phyloP scores from a whole-genome alignment of 495 filamentous ascomycete genomes.

The Talaromyces proteolyticus region DNA sequence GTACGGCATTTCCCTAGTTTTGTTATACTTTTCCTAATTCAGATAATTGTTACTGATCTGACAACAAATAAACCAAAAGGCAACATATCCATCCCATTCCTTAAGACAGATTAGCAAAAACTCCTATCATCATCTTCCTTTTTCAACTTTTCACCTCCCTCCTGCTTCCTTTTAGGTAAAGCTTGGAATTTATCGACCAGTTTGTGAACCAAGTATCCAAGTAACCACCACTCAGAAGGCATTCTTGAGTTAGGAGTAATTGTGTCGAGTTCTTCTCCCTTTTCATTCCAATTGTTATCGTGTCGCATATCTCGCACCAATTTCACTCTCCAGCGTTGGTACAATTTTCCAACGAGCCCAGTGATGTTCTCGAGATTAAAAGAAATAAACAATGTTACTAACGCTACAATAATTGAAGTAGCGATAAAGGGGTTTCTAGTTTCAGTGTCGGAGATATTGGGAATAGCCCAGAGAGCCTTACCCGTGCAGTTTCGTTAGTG shows the following conservation, averaged over 20 bases:
- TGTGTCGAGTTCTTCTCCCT: neutral
- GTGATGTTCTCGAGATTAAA: neutral
- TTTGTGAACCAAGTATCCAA: neutral
- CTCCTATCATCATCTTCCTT: too few relatives aligned
- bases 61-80: too few relatives aligned
- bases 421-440: constrained; percentile 2
- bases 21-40: too few relatives aligned
- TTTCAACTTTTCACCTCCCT: too few relatives aligned
- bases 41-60: too few relatives aligned
- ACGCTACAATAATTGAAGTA: constrained; percentile 10
- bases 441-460: constrained; percentile 1
- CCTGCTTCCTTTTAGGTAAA: too few relatives aligned
- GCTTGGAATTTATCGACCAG: neutral
- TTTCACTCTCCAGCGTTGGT: neutral
- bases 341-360: neutral
- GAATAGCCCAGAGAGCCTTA: constrained; percentile 13
- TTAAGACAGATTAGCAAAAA: too few relatives aligned
- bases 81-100: too few relatives aligned
- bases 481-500: constrained; percentile 6
- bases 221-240: constrained; percentile 1
- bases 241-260: neutral
- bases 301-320: neutral
- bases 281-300: constrained; percentile 1
- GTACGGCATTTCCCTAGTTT: too few relatives aligned
- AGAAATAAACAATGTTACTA: constrained; percentile 1